Percentiles rank a stretch among this genome's conserved stretches.
Conservation (phyloP, 331 rosid species). For the Quercus phellos region DNA sequence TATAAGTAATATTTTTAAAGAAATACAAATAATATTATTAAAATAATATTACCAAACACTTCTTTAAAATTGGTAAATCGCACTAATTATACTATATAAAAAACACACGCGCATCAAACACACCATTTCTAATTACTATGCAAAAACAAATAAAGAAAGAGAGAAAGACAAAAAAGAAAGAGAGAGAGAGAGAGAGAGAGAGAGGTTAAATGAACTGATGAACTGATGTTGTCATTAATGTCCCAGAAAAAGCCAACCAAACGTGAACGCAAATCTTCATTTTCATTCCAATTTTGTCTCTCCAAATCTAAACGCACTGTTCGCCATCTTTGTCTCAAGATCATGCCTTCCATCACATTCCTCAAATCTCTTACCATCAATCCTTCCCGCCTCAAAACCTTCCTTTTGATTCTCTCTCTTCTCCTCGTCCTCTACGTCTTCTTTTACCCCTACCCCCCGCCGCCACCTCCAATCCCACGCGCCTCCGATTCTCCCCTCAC, state of each 20-base stretch:
- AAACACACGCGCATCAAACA: fast-evolving
- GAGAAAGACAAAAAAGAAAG: background rate
- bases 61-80: no score
- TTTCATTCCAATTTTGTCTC: background rate
- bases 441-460: background rate
- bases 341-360: background rate
- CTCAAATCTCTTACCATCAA: background rate
- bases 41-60: no score
- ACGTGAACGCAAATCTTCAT: background rate
- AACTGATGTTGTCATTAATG: background rate
- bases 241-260: background rate
- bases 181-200: no score
- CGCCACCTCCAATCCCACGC: background rate
- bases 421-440: conserved; percentile 24
- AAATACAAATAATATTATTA: no score
- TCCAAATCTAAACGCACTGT: background rate
- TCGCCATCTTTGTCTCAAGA: background rate
- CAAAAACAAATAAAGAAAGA: background rate
- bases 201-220: no score
- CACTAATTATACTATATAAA: no score
- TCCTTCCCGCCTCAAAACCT: conserved; percentile 29
- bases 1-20: no score
- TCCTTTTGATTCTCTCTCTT: conserved; percentile 49
- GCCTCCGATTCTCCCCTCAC: conserved; percentile 30
- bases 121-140: no score